A percentile compares a stretch with the other conserved stretches of the same genome.
phyloP scores from a whole-genome alignment of 352 stramenopile species.

The Phytophthora nicotianae region DNA sequence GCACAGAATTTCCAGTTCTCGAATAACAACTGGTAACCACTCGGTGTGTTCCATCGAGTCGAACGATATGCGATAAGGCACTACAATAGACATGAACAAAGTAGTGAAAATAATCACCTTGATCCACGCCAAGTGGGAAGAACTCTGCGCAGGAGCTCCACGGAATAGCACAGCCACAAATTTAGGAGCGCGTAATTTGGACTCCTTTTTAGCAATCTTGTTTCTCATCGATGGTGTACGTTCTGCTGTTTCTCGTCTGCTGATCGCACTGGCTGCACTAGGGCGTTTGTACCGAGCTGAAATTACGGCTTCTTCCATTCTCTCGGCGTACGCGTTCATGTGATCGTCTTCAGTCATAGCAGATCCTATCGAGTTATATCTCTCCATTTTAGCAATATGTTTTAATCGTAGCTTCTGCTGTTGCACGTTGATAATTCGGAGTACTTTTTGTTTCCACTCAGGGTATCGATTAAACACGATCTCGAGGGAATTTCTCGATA shows the following conservation, averaged over 20 bases:
- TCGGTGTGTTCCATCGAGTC: constrained; percentile 35
- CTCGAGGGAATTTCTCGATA: constrained; percentile 70
- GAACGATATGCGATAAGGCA: constrained; percentile 66
- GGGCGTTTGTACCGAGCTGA: constrained; percentile 40
- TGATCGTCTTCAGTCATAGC: constrained; percentile 43
- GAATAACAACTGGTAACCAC: constrained; percentile 30
- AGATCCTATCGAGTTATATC: constrained; percentile 40
- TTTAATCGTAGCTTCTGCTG: constrained; percentile 58
- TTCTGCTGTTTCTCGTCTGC: constrained; percentile 13
- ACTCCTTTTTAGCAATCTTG: not conserved
- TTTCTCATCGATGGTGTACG: not conserved
- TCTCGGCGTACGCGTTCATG: constrained; percentile 38
- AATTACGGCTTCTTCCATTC: constrained; percentile 46
- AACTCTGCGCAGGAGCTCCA: constrained; percentile 48
- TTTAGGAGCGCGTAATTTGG: constrained; percentile 3
- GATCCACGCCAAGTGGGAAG: constrained; percentile 59
- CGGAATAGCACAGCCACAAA: constrained; percentile 27
- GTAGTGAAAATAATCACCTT: constrained; percentile 41
- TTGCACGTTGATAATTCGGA: constrained; percentile 65
- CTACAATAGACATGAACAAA: constrained; percentile 49
- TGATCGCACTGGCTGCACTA: constrained; percentile 31
- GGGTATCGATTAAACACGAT: constrained; percentile 74
- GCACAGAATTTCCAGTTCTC: constrained; percentile 49
- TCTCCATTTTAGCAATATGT: constrained; percentile 46
- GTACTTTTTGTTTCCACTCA: constrained; percentile 72